phyloP scores from a whole-genome alignment of 306 rosid species.

The Malus domestica region DNA sequence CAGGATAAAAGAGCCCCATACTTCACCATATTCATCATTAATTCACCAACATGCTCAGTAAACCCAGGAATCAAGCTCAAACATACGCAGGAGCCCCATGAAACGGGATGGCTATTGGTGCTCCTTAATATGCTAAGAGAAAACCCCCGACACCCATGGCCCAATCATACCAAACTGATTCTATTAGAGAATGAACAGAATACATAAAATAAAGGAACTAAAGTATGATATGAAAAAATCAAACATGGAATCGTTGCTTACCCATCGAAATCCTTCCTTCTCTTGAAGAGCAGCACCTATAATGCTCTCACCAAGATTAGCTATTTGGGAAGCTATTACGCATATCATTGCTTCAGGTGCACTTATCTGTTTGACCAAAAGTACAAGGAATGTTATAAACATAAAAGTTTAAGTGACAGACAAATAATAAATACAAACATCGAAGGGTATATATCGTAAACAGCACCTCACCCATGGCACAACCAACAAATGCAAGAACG shows the following conservation, averaged over 20 bases:
- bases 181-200: background rate
- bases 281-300: conserved; percentile 93
- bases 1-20: background rate
- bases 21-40: background rate
- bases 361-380: conserved; percentile 43
- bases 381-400: background rate
- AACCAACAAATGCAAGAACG: conserved; percentile 58
- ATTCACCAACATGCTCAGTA: background rate
- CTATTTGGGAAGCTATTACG: conserved; percentile 85
- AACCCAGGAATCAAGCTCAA: background rate
- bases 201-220: background rate
- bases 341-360: conserved; percentile 66
- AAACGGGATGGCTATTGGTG: background rate
- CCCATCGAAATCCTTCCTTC: conserved; percentile 94
- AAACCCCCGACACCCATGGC: background rate
- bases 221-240: background rate
- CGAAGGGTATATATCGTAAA: conserved; percentile 5
- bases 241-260: conserved; percentile 25
- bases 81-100: background rate
- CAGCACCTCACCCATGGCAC: conserved; percentile 67
- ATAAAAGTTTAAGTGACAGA: background rate
- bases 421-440: background rate
- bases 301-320: conserved; percentile 92
- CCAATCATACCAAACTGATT: background rate
- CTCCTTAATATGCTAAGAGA: background rate